Evolutionary conservation across 805 yeast genomes (phyloP).

Genomic region (Myxozyma kluyveri): DNA sequence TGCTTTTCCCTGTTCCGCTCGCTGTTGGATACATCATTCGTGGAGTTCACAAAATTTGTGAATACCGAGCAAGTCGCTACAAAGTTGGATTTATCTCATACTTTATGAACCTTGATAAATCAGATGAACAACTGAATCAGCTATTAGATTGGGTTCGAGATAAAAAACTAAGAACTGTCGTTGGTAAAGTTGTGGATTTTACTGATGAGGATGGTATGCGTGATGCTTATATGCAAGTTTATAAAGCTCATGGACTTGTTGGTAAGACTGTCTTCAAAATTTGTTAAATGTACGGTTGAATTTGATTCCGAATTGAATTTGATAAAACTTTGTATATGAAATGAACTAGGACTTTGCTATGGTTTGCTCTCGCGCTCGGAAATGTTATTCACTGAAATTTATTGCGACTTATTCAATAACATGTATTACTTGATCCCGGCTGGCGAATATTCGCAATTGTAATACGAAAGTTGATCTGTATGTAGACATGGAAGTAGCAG

Average conservation of each 20-base stretch:
- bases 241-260: neutral
- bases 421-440: no score
- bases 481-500: no score
- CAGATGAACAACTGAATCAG: neutral
- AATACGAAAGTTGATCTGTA: no score
- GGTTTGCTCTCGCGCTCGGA: no score
- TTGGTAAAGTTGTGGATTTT: constrained; percentile 16
- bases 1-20: neutral
- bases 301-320: no score
- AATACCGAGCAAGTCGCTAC: constrained; percentile 3
- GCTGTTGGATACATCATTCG: neutral
- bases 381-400: no score
- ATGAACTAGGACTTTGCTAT: no score
- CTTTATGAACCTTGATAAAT: neutral
- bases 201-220: constrained; percentile 16
- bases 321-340: no score
- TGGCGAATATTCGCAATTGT: no score
- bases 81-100: neutral
- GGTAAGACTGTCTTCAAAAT: neutral
- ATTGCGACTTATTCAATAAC: no score
- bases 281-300: no score
- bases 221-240: constrained; percentile 13
- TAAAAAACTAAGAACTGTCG: constrained; percentile 25
- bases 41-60: neutral
- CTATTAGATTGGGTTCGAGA: constrained; percentile 18